These are phyloP conservation scores for Francoa sonchifolia DNA, from an alignment of 441 rosid species.

Conservation along the genomic window DNA sequence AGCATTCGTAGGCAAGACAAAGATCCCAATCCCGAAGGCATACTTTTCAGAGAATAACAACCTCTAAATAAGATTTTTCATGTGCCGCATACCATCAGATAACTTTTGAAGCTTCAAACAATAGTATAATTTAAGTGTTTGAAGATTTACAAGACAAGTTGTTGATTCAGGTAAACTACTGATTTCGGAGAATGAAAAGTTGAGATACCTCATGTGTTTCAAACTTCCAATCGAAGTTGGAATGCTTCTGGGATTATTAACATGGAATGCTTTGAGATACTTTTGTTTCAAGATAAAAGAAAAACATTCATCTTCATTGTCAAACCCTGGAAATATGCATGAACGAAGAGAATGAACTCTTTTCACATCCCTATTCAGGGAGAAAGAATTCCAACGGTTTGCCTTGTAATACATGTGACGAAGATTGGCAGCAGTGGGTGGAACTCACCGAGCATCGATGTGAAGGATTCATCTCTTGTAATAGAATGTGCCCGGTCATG, in stretches of 20 bases:
- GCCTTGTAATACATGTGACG: background rate
- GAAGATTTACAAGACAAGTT: slow-evolving; percentile 19
- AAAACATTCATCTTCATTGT: slow-evolving; percentile 4
- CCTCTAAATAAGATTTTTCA: slow-evolving; percentile 14
- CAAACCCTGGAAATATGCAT: background rate
- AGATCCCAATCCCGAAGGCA: slow-evolving; percentile 18
- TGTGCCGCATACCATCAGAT: slow-evolving; percentile 14
- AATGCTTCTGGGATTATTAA: slow-evolving; percentile 9
- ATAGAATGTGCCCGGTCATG: slow-evolving; percentile 19
- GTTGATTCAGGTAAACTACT: slow-evolving; percentile 17
- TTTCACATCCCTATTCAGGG: background rate
- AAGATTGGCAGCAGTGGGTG: background rate
- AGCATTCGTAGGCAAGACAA: slow-evolving; percentile 14
- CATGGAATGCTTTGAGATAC: slow-evolving; percentile 10
- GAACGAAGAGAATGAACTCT: slow-evolving; percentile 1
- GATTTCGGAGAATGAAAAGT: slow-evolving; percentile 19
- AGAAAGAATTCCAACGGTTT: background rate
- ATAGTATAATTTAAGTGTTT: slow-evolving; percentile 16
- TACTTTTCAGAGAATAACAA: slow-evolving; percentile 4
- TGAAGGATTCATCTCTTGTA: slow-evolving; percentile 13
- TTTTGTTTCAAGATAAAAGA: slow-evolving; percentile 11
- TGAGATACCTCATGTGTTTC: slow-evolving; percentile 21
- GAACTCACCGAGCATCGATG: slow-evolving; percentile 11
- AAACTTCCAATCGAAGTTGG: slow-evolving; percentile 16
- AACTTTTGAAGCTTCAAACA: slow-evolving; percentile 11